Evolutionary conservation across 2,329 filamentous ascomycete genomes (phyloP).

Genomic region (Penicillium freii): DNA sequence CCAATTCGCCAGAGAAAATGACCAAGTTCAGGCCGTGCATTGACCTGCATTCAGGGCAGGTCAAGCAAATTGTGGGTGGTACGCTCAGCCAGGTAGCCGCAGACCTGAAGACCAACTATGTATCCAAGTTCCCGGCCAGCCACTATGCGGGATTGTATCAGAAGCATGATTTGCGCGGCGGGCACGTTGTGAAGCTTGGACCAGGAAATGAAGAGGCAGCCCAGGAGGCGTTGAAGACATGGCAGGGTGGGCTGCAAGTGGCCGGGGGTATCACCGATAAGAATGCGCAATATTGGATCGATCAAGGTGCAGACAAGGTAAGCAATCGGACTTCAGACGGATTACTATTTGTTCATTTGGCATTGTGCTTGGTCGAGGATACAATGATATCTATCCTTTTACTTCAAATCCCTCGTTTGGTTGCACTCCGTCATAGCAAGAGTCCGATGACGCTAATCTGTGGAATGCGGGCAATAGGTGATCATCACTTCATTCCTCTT

Average conservation of each 20-base stretch:
- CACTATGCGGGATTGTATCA: conserved; percentile 82
- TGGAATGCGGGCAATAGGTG: conserved; percentile 60
- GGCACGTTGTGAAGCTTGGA: conserved; percentile 95
- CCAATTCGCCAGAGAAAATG: conserved; percentile 55
- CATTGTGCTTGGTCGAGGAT: background rate
- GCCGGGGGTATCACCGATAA: conserved; percentile 87
- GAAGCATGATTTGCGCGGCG: conserved; percentile 69
- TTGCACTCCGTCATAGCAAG: conserved; percentile 13
- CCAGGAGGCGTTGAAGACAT: conserved; percentile 70
- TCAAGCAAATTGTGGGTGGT: conserved; percentile 97
- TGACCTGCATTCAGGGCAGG: conserved; percentile 92
- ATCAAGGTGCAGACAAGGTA: conserved; percentile 85
- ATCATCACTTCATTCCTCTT: conserved; percentile 97
- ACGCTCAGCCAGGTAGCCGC: conserved; percentile 70
- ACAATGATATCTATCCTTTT: background rate
- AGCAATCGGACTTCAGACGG: conserved; percentile 27
- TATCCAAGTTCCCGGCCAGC: conserved; percentile 76
- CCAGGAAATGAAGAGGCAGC: conserved; percentile 81
- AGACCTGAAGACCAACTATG: conserved; percentile 83
- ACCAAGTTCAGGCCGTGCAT: conserved; percentile 95
- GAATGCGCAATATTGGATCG: conserved; percentile 85
- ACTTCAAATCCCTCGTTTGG: conserved; percentile 2
- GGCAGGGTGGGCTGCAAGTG: conserved; percentile 79
- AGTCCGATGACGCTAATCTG: conserved; percentile 18
- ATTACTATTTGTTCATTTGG: background rate